These are phyloP conservation scores for Fusarium nanum DNA, from an alignment of 2,329 filamentous ascomycete genomes.

Conservation along the genomic window DNA sequence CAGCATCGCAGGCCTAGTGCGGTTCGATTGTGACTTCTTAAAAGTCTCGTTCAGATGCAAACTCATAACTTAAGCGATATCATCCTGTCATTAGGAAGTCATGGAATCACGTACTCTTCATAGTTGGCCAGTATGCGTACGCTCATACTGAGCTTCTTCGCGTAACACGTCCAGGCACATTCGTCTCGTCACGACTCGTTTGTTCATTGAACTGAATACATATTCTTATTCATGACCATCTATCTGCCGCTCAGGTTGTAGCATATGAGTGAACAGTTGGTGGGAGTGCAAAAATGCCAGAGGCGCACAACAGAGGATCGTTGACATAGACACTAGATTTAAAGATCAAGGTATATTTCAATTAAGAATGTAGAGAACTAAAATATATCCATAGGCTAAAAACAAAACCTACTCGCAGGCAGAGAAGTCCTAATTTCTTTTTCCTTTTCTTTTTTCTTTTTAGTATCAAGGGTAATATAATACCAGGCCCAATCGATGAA, in stretches of 20 bases:
- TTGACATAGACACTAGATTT: neutral
- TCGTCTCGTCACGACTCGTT: too few species aligned
- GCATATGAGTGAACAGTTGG: neutral
- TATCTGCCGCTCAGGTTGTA: too few species aligned
- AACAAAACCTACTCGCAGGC: too few species aligned
- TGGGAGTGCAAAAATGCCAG: too few species aligned
- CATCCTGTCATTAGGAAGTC: neutral
- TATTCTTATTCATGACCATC: too few species aligned
- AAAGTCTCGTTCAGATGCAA: neutral
- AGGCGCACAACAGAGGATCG: neutral
- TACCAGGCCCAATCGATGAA: neutral
- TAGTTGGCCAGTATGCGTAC: neutral
- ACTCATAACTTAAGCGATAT: neutral
- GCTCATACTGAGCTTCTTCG: neutral
- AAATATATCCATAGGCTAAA: neutral
- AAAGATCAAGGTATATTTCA: neutral
- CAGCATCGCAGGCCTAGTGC: neutral
- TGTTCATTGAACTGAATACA: too few species aligned
- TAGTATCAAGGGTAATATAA: neutral
- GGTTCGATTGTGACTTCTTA: neutral
- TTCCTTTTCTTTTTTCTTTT: too few species aligned
- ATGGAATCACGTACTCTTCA: neutral
- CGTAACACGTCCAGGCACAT: neutral
- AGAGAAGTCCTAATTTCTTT: neutral
- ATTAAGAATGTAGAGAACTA: fast-evolving